phyloP scores from a whole-genome alignment of 768 basidiomycete species.

The Rubroboletus pulcherrimus region DNA sequence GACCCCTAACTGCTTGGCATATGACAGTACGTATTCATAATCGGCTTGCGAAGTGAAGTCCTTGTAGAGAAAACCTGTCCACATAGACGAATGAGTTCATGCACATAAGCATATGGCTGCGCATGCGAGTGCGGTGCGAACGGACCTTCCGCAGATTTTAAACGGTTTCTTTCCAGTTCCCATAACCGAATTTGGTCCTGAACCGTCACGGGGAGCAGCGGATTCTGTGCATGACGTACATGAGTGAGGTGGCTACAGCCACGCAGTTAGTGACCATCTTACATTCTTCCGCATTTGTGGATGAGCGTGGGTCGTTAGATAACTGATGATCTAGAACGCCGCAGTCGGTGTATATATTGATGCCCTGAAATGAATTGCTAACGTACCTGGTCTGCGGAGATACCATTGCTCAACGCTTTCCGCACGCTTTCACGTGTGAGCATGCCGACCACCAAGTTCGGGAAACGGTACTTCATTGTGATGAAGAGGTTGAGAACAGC shows the following conservation, averaged over 20 bases:
- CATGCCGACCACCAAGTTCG: slow-evolving; percentile 93
- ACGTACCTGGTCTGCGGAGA: slow-evolving; percentile 89
- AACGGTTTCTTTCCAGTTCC: slow-evolving; percentile 92
- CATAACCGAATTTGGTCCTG: slow-evolving; percentile 97
- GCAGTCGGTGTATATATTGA: slow-evolving; percentile 13
- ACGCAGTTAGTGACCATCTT: slow-evolving; percentile 21
- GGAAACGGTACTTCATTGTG: slow-evolving; percentile 88
- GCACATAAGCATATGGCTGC: slow-evolving; percentile 7
- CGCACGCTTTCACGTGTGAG: slow-evolving; percentile 95
- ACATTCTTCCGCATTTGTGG: slow-evolving; percentile 97
- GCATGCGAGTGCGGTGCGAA: slow-evolving; percentile 8
- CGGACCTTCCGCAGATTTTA: slow-evolving; percentile 84
- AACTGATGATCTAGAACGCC: slow-evolving; percentile 80
- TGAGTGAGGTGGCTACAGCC: slow-evolving; percentile 3
- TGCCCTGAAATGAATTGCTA: slow-evolving; percentile 16
- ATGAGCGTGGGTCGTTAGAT: slow-evolving; percentile 91
- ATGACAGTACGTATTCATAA: slow-evolving; percentile 81
- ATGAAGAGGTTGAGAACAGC: slow-evolving; percentile 95
- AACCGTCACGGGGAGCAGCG: slow-evolving; percentile 92
- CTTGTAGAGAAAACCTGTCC: slow-evolving; percentile 80
- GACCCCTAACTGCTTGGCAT: slow-evolving; percentile 77
- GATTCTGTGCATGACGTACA: slow-evolving; percentile 54
- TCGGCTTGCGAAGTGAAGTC: slow-evolving; percentile 83
- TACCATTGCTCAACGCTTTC: slow-evolving; percentile 90
- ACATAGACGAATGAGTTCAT: slow-evolving; percentile 4